Conservation (phyloP, 2,329 filamentous ascomycete genomes). For the Claviceps africana region DNA sequence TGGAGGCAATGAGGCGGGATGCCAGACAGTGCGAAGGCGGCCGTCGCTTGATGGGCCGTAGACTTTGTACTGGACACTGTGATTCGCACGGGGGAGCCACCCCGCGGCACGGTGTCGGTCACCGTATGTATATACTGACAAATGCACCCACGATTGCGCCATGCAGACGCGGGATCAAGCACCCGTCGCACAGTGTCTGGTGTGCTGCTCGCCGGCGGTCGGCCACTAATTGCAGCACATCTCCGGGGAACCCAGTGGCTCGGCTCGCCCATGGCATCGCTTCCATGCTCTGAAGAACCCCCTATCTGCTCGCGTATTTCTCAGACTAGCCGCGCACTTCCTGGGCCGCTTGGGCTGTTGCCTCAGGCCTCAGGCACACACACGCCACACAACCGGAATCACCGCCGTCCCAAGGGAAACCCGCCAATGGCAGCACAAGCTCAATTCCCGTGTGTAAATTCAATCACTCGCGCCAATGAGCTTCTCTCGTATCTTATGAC, state of each 20-base stretch:
- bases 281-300: background rate
- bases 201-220: background rate
- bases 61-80: background rate
- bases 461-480: slow-evolving; percentile 2
- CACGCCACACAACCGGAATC: slow-evolving; percentile 1
- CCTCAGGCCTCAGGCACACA: slow-evolving; percentile 19
- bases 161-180: background rate
- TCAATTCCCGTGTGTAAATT: background rate
- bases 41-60: too few species aligned
- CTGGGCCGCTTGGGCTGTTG: slow-evolving; percentile 8
- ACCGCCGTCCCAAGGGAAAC: slow-evolving; percentile 3
- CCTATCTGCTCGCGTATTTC: slow-evolving; percentile 10
- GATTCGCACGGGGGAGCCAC: too few species aligned
- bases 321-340: slow-evolving; percentile 16
- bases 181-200: background rate
- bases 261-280: background rate
- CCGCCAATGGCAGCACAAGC: slow-evolving; percentile 4
- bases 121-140: too few species aligned
- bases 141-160: background rate
- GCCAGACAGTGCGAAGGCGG: slow-evolving; percentile 2
- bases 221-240: background rate
- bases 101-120: too few species aligned
- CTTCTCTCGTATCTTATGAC: slow-evolving; percentile 3
- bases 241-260: background rate
- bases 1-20: slow-evolving; percentile 4